Evolutionary conservation across 73 alveolate species (phyloP), one percentile per base, ranked within the genome.

Genomic region (Blepharisma stoltei): DNA sequence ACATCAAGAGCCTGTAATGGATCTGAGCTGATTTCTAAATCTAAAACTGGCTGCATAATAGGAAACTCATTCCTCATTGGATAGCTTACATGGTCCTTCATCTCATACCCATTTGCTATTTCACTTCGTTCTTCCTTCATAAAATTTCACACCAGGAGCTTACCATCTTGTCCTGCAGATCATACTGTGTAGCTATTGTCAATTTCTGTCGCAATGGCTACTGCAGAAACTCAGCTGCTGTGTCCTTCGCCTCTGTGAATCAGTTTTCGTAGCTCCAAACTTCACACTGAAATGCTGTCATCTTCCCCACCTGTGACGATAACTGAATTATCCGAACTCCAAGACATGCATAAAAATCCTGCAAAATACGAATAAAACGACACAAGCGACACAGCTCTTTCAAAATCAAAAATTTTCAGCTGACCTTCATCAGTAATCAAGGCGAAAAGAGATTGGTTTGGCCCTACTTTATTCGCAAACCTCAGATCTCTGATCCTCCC

Each of bases 161-260:
- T 60, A 20, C 73, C 73, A 25, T 60, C 73, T 60, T 60, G 73
- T 20, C 73, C 73, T 1, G 46, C 73, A n/a, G 73, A 60, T 14
- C n/a, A 14, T 18, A 60, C 73, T 1, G 23, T 25, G 45, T 14
- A 25, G 18, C 38, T 38, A 20, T 11, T 9, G 38, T 14, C n/a
- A n/a, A 9, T 60, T 14, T 60, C 41, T 0, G 41, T 20, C 5
- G 14, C 11, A 38, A n/a, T 14, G 14, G 18, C n/a, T 18, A 60
- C 45, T 38, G 49, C 73, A 60, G 48, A 8, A 25, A 60, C 73
- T 38, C 73, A 60, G 5, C 46, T 14, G 18, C 18, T 20, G 23
- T 60, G 73, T 9, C 49, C 73, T 14, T 18, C 49, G 2, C 73
- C 73, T 25, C 46, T 60, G 11, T 38, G 18, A n/a, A 60, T 25